Conservation (phyloP, 2,329 filamentous ascomycete species). For the Zymoseptoria passerinii region DNA sequence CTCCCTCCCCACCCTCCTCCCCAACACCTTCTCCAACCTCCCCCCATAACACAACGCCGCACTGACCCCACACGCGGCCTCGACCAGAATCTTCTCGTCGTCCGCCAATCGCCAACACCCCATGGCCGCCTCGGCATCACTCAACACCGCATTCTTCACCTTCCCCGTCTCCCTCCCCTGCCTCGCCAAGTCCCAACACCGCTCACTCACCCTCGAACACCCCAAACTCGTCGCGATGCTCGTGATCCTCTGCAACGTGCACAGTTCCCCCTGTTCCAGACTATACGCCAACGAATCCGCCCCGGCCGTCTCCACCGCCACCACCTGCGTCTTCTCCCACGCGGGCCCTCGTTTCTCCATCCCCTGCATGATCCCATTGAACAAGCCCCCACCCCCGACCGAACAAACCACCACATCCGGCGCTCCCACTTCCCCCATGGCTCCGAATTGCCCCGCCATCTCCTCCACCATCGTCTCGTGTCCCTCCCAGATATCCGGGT, state of each 20-base stretch:
- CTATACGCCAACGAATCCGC: constrained; percentile 62
- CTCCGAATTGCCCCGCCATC: constrained; percentile 33
- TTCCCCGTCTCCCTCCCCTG: constrained; percentile 30
- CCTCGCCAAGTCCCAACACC: constrained; percentile 58
- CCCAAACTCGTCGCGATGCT: constrained; percentile 68
- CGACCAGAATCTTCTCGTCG: constrained; percentile 72
- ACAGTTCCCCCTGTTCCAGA: constrained; percentile 43
- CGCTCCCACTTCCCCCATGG: constrained; percentile 25
- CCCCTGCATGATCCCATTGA: constrained; percentile 67
- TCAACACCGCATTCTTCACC: constrained; percentile 55
- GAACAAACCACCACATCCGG: constrained; percentile 67
- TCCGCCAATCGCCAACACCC: constrained; percentile 71
- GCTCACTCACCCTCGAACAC: constrained; percentile 59
- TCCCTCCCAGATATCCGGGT: constrained; percentile 60
- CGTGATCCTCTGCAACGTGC: constrained; percentile 63
- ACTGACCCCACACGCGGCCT: constrained; percentile 76
- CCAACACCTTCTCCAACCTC: constrained; percentile 48
- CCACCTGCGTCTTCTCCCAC: constrained; percentile 39
- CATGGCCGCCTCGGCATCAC: constrained; percentile 70
- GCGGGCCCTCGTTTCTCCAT: constrained; percentile 42
- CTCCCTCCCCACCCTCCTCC: constrained; percentile 52
- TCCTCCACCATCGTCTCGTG: constrained; percentile 51
- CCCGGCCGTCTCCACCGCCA: constrained; percentile 69
- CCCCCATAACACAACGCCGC: constrained; percentile 61
- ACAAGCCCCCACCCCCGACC: constrained; percentile 71